phyloP scores from a whole-genome alignment of 169 alveolate genomes.

The Plasmodium vivax region DNA sequence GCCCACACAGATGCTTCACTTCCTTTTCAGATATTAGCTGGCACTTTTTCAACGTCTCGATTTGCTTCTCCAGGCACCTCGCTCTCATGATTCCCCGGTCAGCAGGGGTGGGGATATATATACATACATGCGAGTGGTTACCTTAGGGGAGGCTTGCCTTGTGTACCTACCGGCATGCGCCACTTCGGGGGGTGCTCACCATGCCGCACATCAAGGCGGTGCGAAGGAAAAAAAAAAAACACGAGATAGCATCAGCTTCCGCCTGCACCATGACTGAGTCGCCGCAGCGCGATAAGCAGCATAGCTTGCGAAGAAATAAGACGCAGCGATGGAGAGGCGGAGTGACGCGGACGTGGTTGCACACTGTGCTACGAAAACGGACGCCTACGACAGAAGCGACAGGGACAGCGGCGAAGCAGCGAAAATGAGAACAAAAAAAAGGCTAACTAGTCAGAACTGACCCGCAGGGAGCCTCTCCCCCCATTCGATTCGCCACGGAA shows the following conservation, averaged over 20 bases:
- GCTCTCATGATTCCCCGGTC: slow-evolving; percentile 32
- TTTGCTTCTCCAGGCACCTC: slow-evolving; percentile 13
- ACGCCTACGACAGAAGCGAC: background rate
- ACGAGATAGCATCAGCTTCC: too few species aligned
- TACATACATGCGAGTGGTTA: background rate
- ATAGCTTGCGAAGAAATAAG: too few species aligned
- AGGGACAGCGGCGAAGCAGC: too few species aligned
- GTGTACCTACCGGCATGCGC: background rate
- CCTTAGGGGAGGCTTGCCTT: background rate
- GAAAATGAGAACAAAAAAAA: too few species aligned
- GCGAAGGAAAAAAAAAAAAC: background rate
- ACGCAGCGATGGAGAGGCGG: too few species aligned
- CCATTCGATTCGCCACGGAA: background rate
- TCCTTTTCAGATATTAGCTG: slow-evolving; percentile 30
- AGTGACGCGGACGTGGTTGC: background rate
- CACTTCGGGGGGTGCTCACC: background rate
- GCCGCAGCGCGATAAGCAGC: too few species aligned
- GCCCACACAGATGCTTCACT: slow-evolving; percentile 26
- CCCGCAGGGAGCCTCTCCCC: background rate
- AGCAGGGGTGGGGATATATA: background rate
- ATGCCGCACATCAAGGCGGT: background rate
- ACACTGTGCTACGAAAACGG: background rate
- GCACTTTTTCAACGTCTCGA: slow-evolving; percentile 52
- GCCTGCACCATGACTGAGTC: too few species aligned
- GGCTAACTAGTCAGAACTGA: background rate